Base-by-base conservation (phyloP, 192 early-diverging fungal genomes). In the Chytriomyces confervae region DNA sequence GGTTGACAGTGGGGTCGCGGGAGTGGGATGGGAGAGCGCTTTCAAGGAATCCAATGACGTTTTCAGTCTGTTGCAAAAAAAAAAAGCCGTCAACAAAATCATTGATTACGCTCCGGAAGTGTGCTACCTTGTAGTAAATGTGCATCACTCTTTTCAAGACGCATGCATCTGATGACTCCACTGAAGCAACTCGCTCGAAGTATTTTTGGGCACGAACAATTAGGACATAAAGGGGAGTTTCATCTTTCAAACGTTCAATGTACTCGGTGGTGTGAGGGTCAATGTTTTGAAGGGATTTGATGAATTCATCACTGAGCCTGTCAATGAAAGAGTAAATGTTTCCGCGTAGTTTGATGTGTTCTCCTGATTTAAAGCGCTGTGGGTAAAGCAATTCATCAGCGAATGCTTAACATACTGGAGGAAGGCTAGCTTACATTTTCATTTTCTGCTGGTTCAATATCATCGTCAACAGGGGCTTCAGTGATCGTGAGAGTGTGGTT, bases 181-280 rank as follows among this genome's bases (percentile, higher is more conserved):
- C 75, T 20, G 43, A 8, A 36, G 81, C 65, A n/a, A 81, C 75
- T 65, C 90, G 86, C 81, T 93, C 93, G 85, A 94, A 94, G 91
- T 97, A 98, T 74, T 80, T 82, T 84, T 95, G 94, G 18, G 94
- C 84, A 57, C 97, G 94, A 29, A 95, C 92, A 72, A 98, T 93
- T 18, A 95, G 86, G 49, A 90, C 88, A 76, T 98, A 99, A 46
- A 97, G 84, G 20, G 88, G 80, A 44, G 92, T 91, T 69, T 98
- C 94, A 84, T 98, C 96, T 68, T 92, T 89, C 76, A 99, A 91
- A 63, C 98, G 93, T 72, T 93, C 94, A 71, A 98, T 90, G 78
- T 98, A 99, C 75, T 99, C 96, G 66, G 93, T 93, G 49, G 96
- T 94, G 82, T 98, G 95, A 69, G 97, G 97, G 86, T 99, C 98